Evolutionary conservation across 805 yeast genomes (phyloP).

Genomic region (Candida vartiovaarae): DNA sequence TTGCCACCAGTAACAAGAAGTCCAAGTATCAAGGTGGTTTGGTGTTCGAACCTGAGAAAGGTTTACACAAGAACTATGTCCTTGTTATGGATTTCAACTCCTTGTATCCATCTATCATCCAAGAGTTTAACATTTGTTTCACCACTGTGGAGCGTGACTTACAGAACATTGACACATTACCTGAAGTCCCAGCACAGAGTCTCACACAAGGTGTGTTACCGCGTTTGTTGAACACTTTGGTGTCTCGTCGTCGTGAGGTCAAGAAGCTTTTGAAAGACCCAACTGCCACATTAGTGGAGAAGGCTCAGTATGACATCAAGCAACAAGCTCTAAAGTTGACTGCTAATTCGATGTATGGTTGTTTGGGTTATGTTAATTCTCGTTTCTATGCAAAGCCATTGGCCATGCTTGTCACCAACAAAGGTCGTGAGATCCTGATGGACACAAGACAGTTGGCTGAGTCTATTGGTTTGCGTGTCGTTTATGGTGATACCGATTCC

Average conservation of each 20-base stretch:
- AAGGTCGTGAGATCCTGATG: slow-evolving; percentile 92
- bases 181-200: slow-evolving; percentile 56
- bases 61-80: slow-evolving; percentile 80
- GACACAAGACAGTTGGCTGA: slow-evolving; percentile 93
- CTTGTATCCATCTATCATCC: slow-evolving; percentile 93
- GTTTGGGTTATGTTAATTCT: slow-evolving; percentile 87
- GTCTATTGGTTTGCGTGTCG: slow-evolving; percentile 70
- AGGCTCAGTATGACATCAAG: slow-evolving; percentile 85
- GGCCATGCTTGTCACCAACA: slow-evolving; percentile 90
- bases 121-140: slow-evolving; percentile 94
- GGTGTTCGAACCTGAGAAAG: slow-evolving; percentile 95
- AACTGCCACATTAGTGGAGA: slow-evolving; percentile 52
- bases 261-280: slow-evolving; percentile 78
- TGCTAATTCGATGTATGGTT: slow-evolving; percentile 99
- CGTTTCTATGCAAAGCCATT: slow-evolving; percentile 93
- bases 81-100: slow-evolving; percentile 98
- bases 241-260: slow-evolving; percentile 87
- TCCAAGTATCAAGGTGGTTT: slow-evolving; percentile 87
- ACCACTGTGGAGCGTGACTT: slow-evolving; percentile 78
- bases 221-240: slow-evolving; percentile 71
- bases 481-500: slow-evolving; percentile 98
- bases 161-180: slow-evolving; percentile 54
- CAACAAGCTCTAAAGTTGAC: slow-evolving; percentile 95
- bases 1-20: slow-evolving; percentile 49
- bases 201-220: slow-evolving; percentile 79